Evolutionary conservation across 2,329 filamentous ascomycete species (phyloP).

Genomic region (Tolypocladium tundrense): DNA sequence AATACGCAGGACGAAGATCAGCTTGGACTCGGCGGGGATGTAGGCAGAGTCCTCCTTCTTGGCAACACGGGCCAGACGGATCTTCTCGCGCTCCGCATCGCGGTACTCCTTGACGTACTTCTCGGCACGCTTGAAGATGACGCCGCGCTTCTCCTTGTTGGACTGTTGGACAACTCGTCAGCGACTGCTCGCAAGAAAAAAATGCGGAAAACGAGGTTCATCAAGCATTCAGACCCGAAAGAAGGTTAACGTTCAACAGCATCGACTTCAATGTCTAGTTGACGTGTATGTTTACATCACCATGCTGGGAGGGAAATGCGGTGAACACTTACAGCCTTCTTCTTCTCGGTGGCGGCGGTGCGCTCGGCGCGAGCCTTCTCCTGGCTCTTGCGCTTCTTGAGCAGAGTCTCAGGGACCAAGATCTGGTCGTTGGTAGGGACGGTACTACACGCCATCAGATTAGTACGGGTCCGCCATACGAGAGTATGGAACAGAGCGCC

Average conservation of each 20-base stretch:
- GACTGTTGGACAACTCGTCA: constrained; percentile 48
- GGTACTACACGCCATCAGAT: constrained; percentile 63
- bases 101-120: constrained; percentile 99
- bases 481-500: constrained; percentile 58
- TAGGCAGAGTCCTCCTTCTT: constrained; percentile 91
- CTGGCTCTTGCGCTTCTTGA: constrained; percentile 99
- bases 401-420: constrained; percentile 95
- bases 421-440: constrained; percentile 93
- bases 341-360: constrained; percentile 68
- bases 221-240: constrained; percentile 86
- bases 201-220: constrained; percentile 10
- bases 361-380: constrained; percentile 96
- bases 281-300: constrained; percentile 88
- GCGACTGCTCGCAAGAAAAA: constrained; percentile 12
- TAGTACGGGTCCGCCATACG: constrained; percentile 66
- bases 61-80: constrained; percentile 80
- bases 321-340: constrained; percentile 73
- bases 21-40: constrained; percentile 87
- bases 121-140: constrained; percentile 99
- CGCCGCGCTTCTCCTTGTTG: constrained; percentile 96
- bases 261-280: constrained; percentile 87
- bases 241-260: constrained; percentile 98
- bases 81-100: constrained; percentile 95
- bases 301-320: constrained; percentile 20
- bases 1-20: constrained; percentile 97